Evolutionary conservation across 768 basidiomycete species (phyloP).

Genomic region (Boletus vinaceobasis): DNA sequence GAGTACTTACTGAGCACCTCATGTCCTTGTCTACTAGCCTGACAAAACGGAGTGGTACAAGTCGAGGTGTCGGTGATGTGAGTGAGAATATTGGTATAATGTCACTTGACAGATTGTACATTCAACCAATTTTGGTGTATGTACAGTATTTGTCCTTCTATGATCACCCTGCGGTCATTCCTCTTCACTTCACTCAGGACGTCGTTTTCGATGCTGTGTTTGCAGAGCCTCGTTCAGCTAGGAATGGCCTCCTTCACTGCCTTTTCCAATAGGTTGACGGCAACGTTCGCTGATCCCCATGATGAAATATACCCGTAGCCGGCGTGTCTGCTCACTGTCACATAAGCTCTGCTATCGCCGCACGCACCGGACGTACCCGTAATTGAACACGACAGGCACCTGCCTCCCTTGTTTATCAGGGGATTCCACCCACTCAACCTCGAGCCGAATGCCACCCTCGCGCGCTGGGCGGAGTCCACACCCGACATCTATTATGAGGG

Average conservation of each 20-base stretch:
- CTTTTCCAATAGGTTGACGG: constrained; percentile 42
- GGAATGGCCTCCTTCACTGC: background rate
- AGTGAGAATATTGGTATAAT: no score
- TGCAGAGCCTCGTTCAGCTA: background rate
- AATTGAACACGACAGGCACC: constrained; percentile 52
- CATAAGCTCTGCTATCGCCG: background rate
- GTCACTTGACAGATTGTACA: background rate
- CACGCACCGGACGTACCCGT: constrained; percentile 28
- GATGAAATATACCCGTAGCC: constrained; percentile 58
- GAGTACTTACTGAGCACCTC: no score
- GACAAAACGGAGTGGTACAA: no score
- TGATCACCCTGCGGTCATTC: background rate
- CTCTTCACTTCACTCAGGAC: background rate
- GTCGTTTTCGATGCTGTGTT: background rate
- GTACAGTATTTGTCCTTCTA: background rate
- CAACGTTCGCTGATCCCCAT: constrained; percentile 55
- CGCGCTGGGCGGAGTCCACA: constrained; percentile 44
- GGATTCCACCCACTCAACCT: constrained; percentile 38
- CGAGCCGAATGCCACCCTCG: constrained; percentile 60
- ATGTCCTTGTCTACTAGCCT: no score
- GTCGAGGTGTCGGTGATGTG: no score
- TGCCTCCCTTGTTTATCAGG: constrained; percentile 22
- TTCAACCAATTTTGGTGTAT: no score
- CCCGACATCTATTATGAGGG: constrained; percentile 44
- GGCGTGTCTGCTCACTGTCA: constrained; percentile 38